These are phyloP conservation scores for Eucalyptus camaldulensis DNA, from an alignment of 345 rosid genomes.

Conservation along the genomic window DNA sequence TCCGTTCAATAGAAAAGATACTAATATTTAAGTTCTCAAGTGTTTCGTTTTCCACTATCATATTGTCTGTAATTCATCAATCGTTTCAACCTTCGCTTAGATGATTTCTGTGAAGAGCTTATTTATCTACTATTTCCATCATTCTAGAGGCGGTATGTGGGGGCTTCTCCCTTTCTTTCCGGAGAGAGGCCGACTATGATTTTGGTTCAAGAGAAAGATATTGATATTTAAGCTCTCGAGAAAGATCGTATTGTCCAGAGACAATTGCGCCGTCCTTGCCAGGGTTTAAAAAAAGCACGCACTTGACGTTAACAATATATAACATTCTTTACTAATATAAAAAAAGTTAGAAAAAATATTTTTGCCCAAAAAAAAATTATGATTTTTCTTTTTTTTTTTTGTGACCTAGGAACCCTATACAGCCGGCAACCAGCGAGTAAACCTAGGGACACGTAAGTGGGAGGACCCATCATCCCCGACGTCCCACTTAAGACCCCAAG, in stretches of 20 bases:
- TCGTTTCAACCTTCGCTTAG: not conserved
- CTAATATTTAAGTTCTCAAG: not conserved
- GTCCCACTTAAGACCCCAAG: too few species aligned
- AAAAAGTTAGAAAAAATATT: too few species aligned
- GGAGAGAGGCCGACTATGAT: not conserved
- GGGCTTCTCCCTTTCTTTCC: not conserved
- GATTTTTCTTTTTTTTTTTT: too few species aligned
- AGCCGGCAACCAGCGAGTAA: rapidly evolving
- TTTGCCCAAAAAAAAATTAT: too few species aligned
- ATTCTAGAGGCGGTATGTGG: not conserved
- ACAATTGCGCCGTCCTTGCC: not conserved
- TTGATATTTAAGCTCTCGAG: too few species aligned
- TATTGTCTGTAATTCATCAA: not conserved
- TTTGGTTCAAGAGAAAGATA: not conserved
- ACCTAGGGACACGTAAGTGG: too few species aligned
- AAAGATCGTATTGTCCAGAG: too few species aligned
- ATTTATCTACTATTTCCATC: not conserved
- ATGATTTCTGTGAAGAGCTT: not conserved
- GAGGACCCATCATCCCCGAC: too few species aligned
- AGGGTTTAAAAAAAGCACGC: not conserved
- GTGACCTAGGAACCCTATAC: too few species aligned
- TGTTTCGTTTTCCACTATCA: not conserved
- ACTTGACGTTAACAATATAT: not conserved
- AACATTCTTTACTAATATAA: not conserved
- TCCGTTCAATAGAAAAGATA: not conserved